Conservation (phyloP, 116 monocot genomes). For the Papilionanthe hybrid region DNA sequence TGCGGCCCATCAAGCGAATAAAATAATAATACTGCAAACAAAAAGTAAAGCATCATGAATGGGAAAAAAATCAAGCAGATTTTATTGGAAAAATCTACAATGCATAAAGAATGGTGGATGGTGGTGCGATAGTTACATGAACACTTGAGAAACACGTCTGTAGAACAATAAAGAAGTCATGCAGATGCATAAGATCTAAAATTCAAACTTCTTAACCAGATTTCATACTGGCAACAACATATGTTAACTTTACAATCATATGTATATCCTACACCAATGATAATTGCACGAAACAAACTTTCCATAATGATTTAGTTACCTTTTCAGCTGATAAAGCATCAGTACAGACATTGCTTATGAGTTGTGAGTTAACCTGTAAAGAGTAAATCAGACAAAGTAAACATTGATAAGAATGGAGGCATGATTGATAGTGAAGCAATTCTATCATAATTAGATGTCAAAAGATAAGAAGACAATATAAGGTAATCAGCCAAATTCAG, state of each 20-base stretch:
- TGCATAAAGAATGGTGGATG: not conserved
- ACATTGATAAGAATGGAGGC: not conserved
- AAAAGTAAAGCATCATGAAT: constrained; percentile 8
- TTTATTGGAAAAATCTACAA: not conserved
- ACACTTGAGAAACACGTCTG: no score
- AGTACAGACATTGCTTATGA: constrained; percentile 90
- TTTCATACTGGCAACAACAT: not conserved
- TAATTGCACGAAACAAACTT: not conserved
- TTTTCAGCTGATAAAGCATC: constrained; percentile 98
- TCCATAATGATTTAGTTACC: constrained; percentile 27
- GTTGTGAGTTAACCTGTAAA: constrained; percentile 83
- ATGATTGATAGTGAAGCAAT: not conserved
- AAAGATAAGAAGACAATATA: not conserved
- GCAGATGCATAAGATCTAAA: not conserved
- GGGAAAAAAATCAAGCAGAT: constrained; percentile 7
- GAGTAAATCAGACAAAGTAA: constrained; percentile 1
- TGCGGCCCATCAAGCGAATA: constrained; percentile 85
- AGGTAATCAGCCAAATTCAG: not conserved
- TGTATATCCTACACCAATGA: not conserved
- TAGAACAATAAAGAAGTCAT: not conserved
- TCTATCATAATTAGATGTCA: not conserved
- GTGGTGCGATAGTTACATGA: not conserved
- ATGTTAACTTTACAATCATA: not conserved
- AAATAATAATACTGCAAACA: constrained; percentile 81
- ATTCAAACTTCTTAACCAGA: constrained; percentile 3